These are phyloP conservation scores for Cylindricascospora bacillispora DNA, from an alignment of 1,139 yeast species.

Conservation along the genomic window DNA sequence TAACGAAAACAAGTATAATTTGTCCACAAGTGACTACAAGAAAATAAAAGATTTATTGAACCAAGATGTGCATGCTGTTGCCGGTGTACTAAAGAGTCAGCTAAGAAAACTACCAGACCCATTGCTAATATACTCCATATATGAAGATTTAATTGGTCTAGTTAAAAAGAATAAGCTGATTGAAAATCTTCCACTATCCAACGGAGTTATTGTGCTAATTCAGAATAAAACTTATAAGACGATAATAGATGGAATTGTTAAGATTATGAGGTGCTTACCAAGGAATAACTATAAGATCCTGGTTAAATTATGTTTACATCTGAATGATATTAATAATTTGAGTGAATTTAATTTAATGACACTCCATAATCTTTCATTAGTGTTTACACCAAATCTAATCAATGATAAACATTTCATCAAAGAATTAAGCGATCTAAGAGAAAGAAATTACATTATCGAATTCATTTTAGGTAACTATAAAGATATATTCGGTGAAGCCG, in stretches of 20 bases:
- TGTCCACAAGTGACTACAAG: not conserved
- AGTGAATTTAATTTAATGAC: constrained; percentile 60
- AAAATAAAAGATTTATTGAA: too few species aligned
- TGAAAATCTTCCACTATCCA: constrained; percentile 6
- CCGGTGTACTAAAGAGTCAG: constrained; percentile 79
- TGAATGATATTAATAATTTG: constrained; percentile 42
- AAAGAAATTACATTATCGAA: constrained; percentile 70
- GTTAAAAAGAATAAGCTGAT: constrained; percentile 27
- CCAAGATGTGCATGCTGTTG: constrained; percentile 76
- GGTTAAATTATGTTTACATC: constrained; percentile 46
- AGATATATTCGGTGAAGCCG: constrained; percentile 8
- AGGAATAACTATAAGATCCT: constrained; percentile 52
- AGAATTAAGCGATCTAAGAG: constrained; percentile 78
- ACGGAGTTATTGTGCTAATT: constrained; percentile 1
- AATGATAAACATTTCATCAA: constrained; percentile 70
- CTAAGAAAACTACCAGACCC: constrained; percentile 79
- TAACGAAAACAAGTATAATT: not conserved
- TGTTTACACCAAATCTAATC: constrained; percentile 87
- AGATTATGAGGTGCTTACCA: constrained; percentile 41
- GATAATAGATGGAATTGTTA: constrained; percentile 26
- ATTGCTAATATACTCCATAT: constrained; percentile 54
- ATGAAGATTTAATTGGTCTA: constrained; percentile 50
- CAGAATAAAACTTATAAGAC: constrained; percentile 1
- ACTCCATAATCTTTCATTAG: constrained; percentile 71
- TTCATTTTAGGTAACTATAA: constrained; percentile 43